Conservation (phyloP, 345 rosid genomes). For the Dipteronia sinensis region DNA sequence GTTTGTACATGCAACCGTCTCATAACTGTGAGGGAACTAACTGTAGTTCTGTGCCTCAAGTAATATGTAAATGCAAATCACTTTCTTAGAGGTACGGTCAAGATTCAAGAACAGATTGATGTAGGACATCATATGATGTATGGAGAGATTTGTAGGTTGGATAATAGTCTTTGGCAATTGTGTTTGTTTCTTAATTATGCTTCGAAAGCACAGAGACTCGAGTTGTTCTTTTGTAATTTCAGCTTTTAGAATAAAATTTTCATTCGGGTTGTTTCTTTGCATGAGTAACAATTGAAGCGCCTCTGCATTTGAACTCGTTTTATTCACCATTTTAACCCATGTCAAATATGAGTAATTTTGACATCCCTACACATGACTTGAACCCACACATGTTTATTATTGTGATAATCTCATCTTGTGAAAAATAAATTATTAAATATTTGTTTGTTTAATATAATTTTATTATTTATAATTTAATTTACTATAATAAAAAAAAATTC, state of each 20-base stretch:
- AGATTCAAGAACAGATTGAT: conserved; percentile 3
- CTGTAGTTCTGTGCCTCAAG: conserved; percentile 24
- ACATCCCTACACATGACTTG: too few species aligned
- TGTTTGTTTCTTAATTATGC: conserved; percentile 1
- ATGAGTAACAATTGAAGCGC: not conserved
- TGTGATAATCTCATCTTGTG: too few species aligned
- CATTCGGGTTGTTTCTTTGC: not conserved
- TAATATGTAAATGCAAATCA: conserved; percentile 25
- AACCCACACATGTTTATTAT: too few species aligned
- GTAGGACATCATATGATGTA: not conserved
- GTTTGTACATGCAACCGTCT: conserved; percentile 13
- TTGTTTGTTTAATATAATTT: too few species aligned
- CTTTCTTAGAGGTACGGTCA: conserved; percentile 4
- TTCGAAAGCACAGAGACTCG: conserved; percentile 10
- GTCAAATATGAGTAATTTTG: too few species aligned
- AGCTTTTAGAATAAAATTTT: conserved; percentile 18
- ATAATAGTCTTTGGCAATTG: conserved; percentile 16
- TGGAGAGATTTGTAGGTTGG: conserved; percentile 5
- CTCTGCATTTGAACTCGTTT: too few species aligned
- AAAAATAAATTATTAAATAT: too few species aligned
- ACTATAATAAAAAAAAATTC: too few species aligned
- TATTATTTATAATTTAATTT: too few species aligned
- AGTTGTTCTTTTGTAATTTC: conserved; percentile 19
- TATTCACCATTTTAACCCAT: too few species aligned
- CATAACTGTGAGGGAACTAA: conserved; percentile 24